Percentiles rank a stretch among this genome's conserved stretches.
Conservation (phyloP, 2,329 filamentous ascomycete species). For the Proliferodiscus dingleyae region DNA sequence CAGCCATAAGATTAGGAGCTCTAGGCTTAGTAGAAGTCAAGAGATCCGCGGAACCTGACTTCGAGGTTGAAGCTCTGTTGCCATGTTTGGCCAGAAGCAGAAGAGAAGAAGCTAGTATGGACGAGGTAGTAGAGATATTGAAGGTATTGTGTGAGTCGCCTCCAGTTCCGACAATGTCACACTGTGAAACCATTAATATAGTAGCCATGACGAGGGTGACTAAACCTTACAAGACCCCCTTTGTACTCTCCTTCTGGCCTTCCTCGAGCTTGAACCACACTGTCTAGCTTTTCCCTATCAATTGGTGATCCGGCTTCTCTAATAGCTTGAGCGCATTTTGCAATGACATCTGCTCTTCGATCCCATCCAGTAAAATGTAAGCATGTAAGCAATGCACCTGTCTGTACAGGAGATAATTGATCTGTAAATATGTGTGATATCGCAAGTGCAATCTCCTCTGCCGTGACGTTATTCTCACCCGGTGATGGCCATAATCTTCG, state of each 20-base stretch:
- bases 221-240: slow-evolving; percentile 72
- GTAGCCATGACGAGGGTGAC: not conserved
- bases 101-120: slow-evolving; percentile 81
- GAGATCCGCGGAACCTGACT: slow-evolving; percentile 91
- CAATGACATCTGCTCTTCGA: slow-evolving; percentile 77
- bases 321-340: slow-evolving; percentile 81
- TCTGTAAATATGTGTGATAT: slow-evolving; percentile 90
- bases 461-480: slow-evolving; percentile 49
- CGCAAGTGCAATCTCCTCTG: slow-evolving; percentile 82
- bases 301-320: slow-evolving; percentile 70
- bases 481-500: slow-evolving; percentile 63
- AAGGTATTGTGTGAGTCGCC: slow-evolving; percentile 97
- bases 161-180: slow-evolving; percentile 96
- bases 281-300: slow-evolving; percentile 56
- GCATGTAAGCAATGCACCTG: slow-evolving; percentile 80
- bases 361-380: slow-evolving; percentile 89
- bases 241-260: slow-evolving; percentile 68
- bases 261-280: slow-evolving; percentile 55
- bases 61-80: slow-evolving; percentile 90
- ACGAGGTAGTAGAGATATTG: slow-evolving; percentile 94
- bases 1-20: slow-evolving; percentile 67
- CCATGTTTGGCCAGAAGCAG: slow-evolving; percentile 91
- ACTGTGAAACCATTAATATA: slow-evolving; percentile 35
- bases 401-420: slow-evolving; percentile 81
- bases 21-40: slow-evolving; percentile 69